Base-by-base conservation (phyloP, 2,329 filamentous ascomycete species). In the Diaporthe vexans region DNA sequence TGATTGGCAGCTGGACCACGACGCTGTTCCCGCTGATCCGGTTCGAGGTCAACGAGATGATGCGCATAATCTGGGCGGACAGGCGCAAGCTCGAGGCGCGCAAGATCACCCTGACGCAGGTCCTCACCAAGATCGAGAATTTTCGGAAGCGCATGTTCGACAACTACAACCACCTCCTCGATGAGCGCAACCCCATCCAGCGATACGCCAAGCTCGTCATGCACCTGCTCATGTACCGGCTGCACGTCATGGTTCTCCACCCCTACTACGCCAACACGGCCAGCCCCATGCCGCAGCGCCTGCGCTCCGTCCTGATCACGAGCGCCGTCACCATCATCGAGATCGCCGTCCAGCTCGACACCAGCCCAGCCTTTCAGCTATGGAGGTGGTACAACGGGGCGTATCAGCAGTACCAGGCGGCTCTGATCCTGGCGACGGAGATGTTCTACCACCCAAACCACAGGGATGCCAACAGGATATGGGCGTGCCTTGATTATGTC, bases 321-420 rank as follows among this genome's bases (percentile, higher is more conserved):
- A 89, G 89, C 37, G 90, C 90, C 43, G 87, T 88, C 71, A 81
- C 85, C 78, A 87, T 89, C 63, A 82, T 86, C 74, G 86, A 88
- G 78, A 83, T 86, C 4, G 85, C 85, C 1, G 86, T 86, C 63
- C 83, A 85, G 75, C 83, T 88, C 6, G 86, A 88, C 74, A 86
- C 83, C 7, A 83, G 84, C 72, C 80, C 79, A 0, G 74, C 79
- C 6, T 87, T 94, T 51, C 81, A 83, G 1, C 83, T 83, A 1
- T 95, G 93, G 92, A 82, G 85, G 1, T 95, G 94, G 94, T 95
- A 94, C 77, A 79, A 85, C 17, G 92, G 93, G 6, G 92, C 93
- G 8, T 89, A 93, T 76, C 91, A 94, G 76, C 93, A 94, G 80
- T 94, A 92, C 80, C 93, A 95, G 79, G 88, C 89, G 6, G 92